A percentile compares a stretch with the other conserved stretches of the same genome.
These are phyloP conservation scores for Blastocystis sp. DNA, from an alignment of 352 stramenopile species.

Conservation along the genomic window DNA sequence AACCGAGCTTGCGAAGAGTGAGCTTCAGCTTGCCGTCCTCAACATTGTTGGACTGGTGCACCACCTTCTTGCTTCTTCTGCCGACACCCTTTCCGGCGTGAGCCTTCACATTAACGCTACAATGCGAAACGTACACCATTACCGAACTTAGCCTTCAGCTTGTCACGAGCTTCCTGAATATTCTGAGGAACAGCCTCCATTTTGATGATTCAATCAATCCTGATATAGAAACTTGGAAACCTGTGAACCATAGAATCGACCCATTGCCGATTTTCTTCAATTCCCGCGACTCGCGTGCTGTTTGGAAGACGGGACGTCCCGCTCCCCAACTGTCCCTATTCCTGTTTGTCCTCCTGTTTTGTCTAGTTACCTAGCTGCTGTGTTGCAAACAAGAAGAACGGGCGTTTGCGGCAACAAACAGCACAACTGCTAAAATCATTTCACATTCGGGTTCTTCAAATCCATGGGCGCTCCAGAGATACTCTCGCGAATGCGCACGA, in stretches of 20 bases:
- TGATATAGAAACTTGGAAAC: slow-evolving; percentile 53
- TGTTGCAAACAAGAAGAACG: no score
- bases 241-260: background rate
- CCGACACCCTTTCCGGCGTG: slow-evolving; percentile 85
- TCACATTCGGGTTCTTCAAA: background rate
- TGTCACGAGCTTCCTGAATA: slow-evolving; percentile 68
- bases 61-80: slow-evolving; percentile 87
- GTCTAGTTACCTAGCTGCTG: no score
- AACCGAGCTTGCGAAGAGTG: slow-evolving; percentile 86
- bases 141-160: slow-evolving; percentile 60
- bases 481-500: slow-evolving; percentile 28
- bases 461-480: slow-evolving; percentile 38
- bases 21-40: slow-evolving; percentile 88
- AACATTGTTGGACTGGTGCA: slow-evolving; percentile 82
- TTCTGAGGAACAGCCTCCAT: slow-evolving; percentile 58
- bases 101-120: slow-evolving; percentile 74
- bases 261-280: background rate
- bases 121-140: slow-evolving; percentile 18
- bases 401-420: background rate
- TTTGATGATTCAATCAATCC: slow-evolving; percentile 19
- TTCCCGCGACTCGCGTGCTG: background rate
- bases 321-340: background rate
- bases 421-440: background rate
- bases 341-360: background rate
- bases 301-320: no score